Evolutionary conservation across 352 stramenopile species (phyloP), one percentile per base, ranked within the genome.

Genomic region (Phytophthora macrochlamydospora): DNA sequence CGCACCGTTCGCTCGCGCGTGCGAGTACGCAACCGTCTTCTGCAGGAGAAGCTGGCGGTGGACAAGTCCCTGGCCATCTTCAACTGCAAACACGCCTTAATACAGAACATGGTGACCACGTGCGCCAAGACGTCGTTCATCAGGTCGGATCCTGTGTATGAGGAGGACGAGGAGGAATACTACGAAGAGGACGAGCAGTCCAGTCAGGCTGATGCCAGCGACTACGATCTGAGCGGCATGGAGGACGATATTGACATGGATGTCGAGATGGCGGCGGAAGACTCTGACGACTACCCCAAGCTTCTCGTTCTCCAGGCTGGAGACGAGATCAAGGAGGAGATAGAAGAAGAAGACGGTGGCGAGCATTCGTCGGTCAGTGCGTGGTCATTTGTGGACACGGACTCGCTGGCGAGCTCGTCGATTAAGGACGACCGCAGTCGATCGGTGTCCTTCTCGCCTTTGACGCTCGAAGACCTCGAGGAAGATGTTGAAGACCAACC

Each of bases 11-110:
- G 71, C 30, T 71, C 62, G 32, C 73, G 73, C 45, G 73, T 75
- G 51, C 69, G 70, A 7, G 56, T 71, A 51, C 71, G 75, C 32
- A 71, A 69, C 28, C 24, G 65, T 33, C 79, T 87, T 44, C 31
- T 72, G 55, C 18, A 52, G 14, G 77, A 83, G 43, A 78, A 81
- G 53, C 33, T 50, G 7, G 40, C 37, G 8, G 69, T 81, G 11
- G 79, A 89, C 44, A 75, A 83, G 37, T 67, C 72, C 38, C 70
- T 85, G 54, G 65, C 71, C 29, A 65, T 62, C 32, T 89, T 87
- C 56, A 71, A 61, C 56, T 66, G 63, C 60, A 89, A 87, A 68
- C 71, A 89, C 61, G 78, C 76, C 61, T 70, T 89, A 53, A 87
- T 87, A 66, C 73, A 89, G 73, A 67, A 69, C 45, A 66, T 89